Evolutionary conservation across 768 basidiomycete genomes (phyloP).

Genomic region (Suillus cothurnatus): DNA sequence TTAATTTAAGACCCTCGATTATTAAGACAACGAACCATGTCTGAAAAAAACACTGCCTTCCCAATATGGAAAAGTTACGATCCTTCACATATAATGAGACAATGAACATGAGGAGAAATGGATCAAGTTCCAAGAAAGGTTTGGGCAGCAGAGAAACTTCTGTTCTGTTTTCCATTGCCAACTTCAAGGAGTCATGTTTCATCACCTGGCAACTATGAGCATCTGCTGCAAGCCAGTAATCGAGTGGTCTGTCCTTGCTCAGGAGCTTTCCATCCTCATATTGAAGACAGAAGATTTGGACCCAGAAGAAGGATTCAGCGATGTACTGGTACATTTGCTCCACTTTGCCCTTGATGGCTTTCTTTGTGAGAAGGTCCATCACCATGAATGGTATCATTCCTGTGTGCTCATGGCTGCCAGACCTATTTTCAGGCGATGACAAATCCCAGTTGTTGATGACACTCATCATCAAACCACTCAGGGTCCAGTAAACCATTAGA

Average conservation of each 20-base stretch:
- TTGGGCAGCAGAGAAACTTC: not conserved
- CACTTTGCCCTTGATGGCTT: conserved; percentile 17
- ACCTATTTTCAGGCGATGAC: conserved; percentile 13
- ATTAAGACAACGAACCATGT: too few relatives aligned
- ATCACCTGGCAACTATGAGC: not conserved
- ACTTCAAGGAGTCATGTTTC: not conserved
- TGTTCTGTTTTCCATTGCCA: not conserved
- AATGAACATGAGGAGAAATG: not conserved
- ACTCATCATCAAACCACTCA: conserved; percentile 14
- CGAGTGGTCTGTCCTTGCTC: not conserved
- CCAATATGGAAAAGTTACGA: not conserved
- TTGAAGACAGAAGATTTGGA: conserved; percentile 17
- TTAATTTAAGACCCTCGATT: too few relatives aligned
- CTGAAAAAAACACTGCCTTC: not conserved
- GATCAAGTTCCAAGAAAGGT: not conserved
- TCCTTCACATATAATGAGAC: not conserved
- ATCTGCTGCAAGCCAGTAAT: not conserved
- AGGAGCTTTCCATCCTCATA: not conserved
- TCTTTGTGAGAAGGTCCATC: conserved; percentile 27
- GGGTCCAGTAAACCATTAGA: conserved; percentile 29
- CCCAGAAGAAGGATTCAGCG: conserved; percentile 37
- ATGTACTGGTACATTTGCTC: conserved; percentile 33
- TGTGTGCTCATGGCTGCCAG: conserved; percentile 18
- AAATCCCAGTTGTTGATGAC: conserved; percentile 36
- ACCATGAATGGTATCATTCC: conserved; percentile 39